Evolutionary conservation across 2,329 filamentous ascomycete species (phyloP).

Genomic region (Trichoderma semiorbis): DNA sequence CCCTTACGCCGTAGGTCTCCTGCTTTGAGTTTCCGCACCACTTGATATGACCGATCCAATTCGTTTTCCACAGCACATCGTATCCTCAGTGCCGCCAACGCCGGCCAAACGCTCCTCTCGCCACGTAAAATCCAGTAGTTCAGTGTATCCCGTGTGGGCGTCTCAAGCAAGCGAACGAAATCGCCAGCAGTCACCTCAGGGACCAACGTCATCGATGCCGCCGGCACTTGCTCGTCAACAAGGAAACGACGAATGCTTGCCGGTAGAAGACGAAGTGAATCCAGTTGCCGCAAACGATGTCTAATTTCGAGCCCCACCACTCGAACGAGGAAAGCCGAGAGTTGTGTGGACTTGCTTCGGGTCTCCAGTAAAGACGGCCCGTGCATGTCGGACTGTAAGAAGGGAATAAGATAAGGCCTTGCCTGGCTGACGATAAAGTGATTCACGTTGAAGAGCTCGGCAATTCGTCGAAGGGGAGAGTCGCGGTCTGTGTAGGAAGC

Average conservation of each 20-base stretch:
- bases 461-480: slow-evolving; percentile 64
- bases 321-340: slow-evolving; percentile 58
- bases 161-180: slow-evolving; percentile 76
- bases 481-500: slow-evolving; percentile 63
- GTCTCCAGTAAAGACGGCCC: slow-evolving; percentile 62
- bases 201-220: slow-evolving; percentile 74
- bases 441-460: slow-evolving; percentile 87
- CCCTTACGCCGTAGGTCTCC: slow-evolving; percentile 47
- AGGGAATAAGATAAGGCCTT: slow-evolving; percentile 82
- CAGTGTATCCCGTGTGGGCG: slow-evolving; percentile 70
- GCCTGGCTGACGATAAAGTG: slow-evolving; percentile 95
- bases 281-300: slow-evolving; percentile 77
- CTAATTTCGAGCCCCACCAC: slow-evolving; percentile 73
- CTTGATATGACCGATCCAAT: slow-evolving; percentile 79
- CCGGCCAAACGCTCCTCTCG: slow-evolving; percentile 87
- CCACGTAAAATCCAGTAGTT: slow-evolving; percentile 84
- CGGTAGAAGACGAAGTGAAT: slow-evolving; percentile 71
- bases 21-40: slow-evolving; percentile 63
- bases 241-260: slow-evolving; percentile 68
- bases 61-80: slow-evolving; percentile 84
- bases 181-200: slow-evolving; percentile 72
- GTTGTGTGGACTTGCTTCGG: slow-evolving; percentile 55
- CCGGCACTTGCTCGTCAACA: slow-evolving; percentile 78
- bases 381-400: slow-evolving; percentile 77
- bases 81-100: slow-evolving; percentile 75